These are phyloP conservation scores for Sporothrix schenckii DNA, from an alignment of 2,329 filamentous ascomycete species.

Conservation along the genomic window DNA sequence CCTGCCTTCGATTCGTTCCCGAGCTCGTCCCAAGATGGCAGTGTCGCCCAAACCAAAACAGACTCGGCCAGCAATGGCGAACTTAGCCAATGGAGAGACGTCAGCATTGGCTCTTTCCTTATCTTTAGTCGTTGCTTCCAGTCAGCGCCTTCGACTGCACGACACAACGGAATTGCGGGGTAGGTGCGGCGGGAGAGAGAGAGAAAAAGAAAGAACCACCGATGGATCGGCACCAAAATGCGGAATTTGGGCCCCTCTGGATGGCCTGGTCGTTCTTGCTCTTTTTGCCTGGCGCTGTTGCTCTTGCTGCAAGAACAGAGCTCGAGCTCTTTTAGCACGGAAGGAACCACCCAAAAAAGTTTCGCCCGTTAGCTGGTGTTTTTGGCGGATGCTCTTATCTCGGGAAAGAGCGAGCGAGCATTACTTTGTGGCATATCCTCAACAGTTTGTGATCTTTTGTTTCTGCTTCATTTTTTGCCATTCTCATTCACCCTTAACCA, in stretches of 20 bases:
- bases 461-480: slow-evolving; percentile 7
- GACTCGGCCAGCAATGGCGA: neutral
- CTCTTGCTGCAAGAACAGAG: neutral
- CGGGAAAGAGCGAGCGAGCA: slow-evolving; percentile 12
- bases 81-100: slow-evolving; percentile 9
- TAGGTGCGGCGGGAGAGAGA: neutral
- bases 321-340: neutral
- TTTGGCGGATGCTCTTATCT: slow-evolving; percentile 3
- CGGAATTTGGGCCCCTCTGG: neutral
- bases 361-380: neutral
- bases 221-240: neutral
- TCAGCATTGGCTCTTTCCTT: slow-evolving; percentile 7
- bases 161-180: neutral
- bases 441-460: slow-evolving; percentile 9
- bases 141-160: neutral
- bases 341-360: slow-evolving; percentile 18
- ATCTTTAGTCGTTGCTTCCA: slow-evolving; percentile 15
- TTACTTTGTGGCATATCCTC: slow-evolving; percentile 15
- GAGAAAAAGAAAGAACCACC: neutral
- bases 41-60: slow-evolving; percentile 10
- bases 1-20: slow-evolving; percentile 3
- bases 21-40: neutral
- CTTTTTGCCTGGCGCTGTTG: slow-evolving; percentile 9
- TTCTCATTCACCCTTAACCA: neutral
- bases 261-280: slow-evolving; percentile 21